Evolutionary conservation across 1,284 basidiomycete genomes (phyloP).

Genomic region (Ceratobasidium sp.): DNA sequence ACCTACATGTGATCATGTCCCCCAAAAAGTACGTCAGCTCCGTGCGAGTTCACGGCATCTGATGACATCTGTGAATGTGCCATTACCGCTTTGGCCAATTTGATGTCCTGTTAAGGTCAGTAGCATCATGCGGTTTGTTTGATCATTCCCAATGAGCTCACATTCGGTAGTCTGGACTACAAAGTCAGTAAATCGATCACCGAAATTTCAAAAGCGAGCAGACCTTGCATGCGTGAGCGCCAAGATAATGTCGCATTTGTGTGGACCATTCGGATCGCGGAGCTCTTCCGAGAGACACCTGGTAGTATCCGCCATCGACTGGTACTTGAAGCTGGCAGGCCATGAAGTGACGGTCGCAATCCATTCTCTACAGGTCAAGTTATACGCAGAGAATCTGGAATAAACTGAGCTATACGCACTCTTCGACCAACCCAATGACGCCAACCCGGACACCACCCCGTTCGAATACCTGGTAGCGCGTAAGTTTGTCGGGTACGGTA

Average conservation of each 20-base stretch:
- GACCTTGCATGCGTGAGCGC: slow-evolving; percentile 83
- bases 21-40: slow-evolving; percentile 87
- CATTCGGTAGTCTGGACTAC: slow-evolving; percentile 68
- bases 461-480: slow-evolving; percentile 73
- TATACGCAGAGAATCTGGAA: background rate
- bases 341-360: slow-evolving; percentile 87
- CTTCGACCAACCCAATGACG: slow-evolving; percentile 85
- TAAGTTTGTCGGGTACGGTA: slow-evolving; percentile 67
- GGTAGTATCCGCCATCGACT: slow-evolving; percentile 75
- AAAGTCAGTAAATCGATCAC: background rate
- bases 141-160: slow-evolving; percentile 54
- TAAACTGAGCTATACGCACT: slow-evolving; percentile 61
- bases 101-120: slow-evolving; percentile 68
- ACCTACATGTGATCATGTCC: slow-evolving; percentile 87
- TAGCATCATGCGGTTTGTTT: background rate
- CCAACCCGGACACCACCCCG: slow-evolving; percentile 78
- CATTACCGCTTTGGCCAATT: slow-evolving; percentile 69
- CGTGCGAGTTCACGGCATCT: slow-evolving; percentile 67
- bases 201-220: slow-evolving; percentile 39
- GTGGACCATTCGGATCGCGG: slow-evolving; percentile 75
- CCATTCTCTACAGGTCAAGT: slow-evolving; percentile 72
- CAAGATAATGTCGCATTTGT: slow-evolving; percentile 82
- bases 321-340: slow-evolving; percentile 78
- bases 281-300: slow-evolving; percentile 75
- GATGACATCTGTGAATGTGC: slow-evolving; percentile 66